Evolutionary conservation across 2,329 filamentous ascomycete genomes (phyloP).

Genomic region (Aspergillus sp.): DNA sequence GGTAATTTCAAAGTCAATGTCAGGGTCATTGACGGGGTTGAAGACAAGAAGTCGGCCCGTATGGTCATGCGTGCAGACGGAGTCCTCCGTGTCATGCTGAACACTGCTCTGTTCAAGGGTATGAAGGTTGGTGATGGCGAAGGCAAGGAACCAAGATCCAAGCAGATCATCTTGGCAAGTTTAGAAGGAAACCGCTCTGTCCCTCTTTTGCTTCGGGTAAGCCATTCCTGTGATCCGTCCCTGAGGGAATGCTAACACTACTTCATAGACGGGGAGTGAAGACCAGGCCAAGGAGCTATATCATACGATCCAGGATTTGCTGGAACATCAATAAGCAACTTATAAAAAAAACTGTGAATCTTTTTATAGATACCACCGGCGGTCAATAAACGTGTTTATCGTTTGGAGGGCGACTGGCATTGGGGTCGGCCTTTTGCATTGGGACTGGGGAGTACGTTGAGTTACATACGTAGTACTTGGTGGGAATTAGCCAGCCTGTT

Average conservation of each 20-base stretch:
- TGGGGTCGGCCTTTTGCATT: slow-evolving; percentile 15
- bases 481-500: not conserved
- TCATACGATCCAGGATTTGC: slow-evolving; percentile 42
- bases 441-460: slow-evolving; percentile 12
- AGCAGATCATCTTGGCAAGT: slow-evolving; percentile 65
- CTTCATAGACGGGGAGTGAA: slow-evolving; percentile 40
- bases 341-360: not conserved
- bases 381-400: not conserved
- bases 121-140: slow-evolving; percentile 71
- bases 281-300: slow-evolving; percentile 49
- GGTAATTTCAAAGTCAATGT: slow-evolving; percentile 85
- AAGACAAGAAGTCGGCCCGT: slow-evolving; percentile 58
- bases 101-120: slow-evolving; percentile 74
- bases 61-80: slow-evolving; percentile 91
- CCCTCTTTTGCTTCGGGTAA: slow-evolving; percentile 58
- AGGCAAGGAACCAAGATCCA: slow-evolving; percentile 66
- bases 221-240: slow-evolving; percentile 14
- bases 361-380: not conserved
- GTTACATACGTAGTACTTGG: not conserved
- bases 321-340: slow-evolving; percentile 17
- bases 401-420: not conserved
- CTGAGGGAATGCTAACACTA: slow-evolving; percentile 2
- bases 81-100: slow-evolving; percentile 81
- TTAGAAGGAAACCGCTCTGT: slow-evolving; percentile 55
- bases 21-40: slow-evolving; percentile 56